phyloP scores from a whole-genome alignment of 2,329 filamentous ascomycete genomes.

The Fusarium sp. region DNA sequence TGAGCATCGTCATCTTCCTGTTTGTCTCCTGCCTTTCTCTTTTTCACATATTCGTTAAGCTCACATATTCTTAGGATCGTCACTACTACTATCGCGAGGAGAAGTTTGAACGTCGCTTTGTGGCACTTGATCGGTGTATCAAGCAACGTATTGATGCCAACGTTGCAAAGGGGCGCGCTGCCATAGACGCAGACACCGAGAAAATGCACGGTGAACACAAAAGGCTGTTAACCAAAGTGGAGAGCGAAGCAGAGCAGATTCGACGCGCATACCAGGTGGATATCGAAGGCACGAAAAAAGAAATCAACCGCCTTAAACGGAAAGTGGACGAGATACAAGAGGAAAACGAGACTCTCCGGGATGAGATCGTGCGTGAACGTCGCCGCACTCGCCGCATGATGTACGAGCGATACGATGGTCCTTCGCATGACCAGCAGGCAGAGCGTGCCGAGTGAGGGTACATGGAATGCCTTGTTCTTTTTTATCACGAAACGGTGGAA shows the following conservation, averaged over 20 bases:
- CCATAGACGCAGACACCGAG: background rate
- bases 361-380: background rate
- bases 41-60: background rate
- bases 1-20: slow-evolving; percentile 10
- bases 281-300: background rate
- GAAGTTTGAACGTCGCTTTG: background rate
- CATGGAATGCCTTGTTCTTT: background rate
- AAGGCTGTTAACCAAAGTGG: background rate
- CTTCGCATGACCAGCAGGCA: background rate
- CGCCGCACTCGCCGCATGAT: background rate
- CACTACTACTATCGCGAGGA: background rate
- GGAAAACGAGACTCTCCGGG: background rate
- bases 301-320: background rate
- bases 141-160: background rate
- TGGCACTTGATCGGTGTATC: background rate
- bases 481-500: background rate
- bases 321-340: background rate
- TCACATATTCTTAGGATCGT: background rate
- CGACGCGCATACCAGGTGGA: too few species aligned
- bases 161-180: background rate
- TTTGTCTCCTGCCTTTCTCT: background rate
- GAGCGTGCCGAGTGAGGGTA: background rate
- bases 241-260: background rate
- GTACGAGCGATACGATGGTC: background rate
- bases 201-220: background rate